phyloP scores from a whole-genome alignment of 73 alveolate genomes.

The Effrenium voratum region DNA sequence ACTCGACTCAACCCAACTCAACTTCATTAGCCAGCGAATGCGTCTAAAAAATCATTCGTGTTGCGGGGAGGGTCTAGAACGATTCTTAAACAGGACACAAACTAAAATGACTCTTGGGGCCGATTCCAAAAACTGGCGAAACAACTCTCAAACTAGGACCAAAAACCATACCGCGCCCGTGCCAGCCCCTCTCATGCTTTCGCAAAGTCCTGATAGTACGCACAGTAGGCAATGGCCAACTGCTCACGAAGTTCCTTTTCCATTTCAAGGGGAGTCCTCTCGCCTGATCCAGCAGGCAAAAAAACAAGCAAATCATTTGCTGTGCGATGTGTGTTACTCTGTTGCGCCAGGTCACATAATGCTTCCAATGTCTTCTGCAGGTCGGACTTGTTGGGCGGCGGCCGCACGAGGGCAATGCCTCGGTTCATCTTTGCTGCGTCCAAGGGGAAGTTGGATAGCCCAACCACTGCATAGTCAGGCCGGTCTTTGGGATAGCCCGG shows the following conservation, averaged over 20 bases:
- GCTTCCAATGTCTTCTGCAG: neutral
- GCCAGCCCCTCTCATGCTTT: no score
- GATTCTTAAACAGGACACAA: no score
- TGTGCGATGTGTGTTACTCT: neutral
- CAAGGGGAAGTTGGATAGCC: conserved; percentile 95
- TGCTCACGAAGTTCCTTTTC: neutral
- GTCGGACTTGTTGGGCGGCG: neutral
- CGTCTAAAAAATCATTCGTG: no score
- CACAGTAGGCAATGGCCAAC: neutral
- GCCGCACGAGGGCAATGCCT: conserved; percentile 94
- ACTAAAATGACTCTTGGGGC: no score
- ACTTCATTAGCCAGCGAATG: no score
- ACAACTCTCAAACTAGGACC: no score
- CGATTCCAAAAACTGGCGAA: no score
- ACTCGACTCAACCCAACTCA: no score
- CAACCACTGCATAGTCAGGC: conserved; percentile 94
- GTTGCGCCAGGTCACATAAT: neutral
- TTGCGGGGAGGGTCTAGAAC: no score
- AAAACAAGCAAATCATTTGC: neutral
- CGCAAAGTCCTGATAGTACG: conserved; percentile 25
- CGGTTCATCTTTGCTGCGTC: conserved; percentile 97
- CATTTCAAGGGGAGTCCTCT: neutral
- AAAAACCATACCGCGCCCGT: no score
- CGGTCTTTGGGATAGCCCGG: conserved; percentile 94
- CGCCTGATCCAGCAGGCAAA: no score